Percentiles rank a stretch among this genome's conserved stretches.
Evolutionary conservation across 805 yeast species (phyloP).

Genomic region (Monosporozyma solicola): DNA sequence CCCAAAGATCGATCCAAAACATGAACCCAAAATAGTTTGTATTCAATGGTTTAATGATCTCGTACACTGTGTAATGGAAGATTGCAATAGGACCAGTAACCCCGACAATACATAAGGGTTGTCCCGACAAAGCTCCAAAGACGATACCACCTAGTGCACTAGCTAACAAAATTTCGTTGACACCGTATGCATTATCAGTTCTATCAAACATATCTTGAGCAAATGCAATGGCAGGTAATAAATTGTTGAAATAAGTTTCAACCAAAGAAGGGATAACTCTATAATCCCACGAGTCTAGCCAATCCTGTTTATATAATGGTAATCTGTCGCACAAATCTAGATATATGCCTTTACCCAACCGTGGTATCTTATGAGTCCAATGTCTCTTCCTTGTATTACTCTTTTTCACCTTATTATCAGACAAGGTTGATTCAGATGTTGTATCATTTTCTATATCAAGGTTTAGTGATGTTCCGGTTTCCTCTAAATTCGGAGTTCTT

Average conservation of each 20-base stretch:
- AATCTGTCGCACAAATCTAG: slow-evolving; percentile 31
- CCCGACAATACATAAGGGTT: slow-evolving; percentile 91
- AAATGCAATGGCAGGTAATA: slow-evolving; percentile 90
- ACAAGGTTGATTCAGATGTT: neutral
- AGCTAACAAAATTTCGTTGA: slow-evolving; percentile 77
- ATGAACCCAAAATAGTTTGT: slow-evolving; percentile 74
- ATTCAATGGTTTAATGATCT: slow-evolving; percentile 28
- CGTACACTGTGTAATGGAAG: slow-evolving; percentile 75
- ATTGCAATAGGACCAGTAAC: slow-evolving; percentile 94
- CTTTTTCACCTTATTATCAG: neutral
- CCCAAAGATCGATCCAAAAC: slow-evolving; percentile 95
- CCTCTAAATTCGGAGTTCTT: neutral
- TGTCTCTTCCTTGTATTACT: neutral
- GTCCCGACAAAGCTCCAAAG: slow-evolving; percentile 80
- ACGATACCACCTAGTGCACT: slow-evolving; percentile 84
- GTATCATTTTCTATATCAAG: neutral
- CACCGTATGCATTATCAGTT: slow-evolving; percentile 79
- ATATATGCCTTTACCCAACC: slow-evolving; percentile 28
- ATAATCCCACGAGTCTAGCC: slow-evolving; percentile 76
- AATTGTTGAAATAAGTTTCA: slow-evolving; percentile 79
- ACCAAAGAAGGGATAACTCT: slow-evolving; percentile 79
- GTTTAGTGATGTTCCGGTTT: neutral
- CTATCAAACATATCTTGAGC: slow-evolving; percentile 96
- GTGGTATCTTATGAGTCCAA: slow-evolving; percentile 13
- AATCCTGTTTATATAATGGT: slow-evolving; percentile 70